Base-by-base conservation (phyloP, 2,329 filamentous ascomycete genomes). In the Fusarium pseudocircinatum region DNA sequence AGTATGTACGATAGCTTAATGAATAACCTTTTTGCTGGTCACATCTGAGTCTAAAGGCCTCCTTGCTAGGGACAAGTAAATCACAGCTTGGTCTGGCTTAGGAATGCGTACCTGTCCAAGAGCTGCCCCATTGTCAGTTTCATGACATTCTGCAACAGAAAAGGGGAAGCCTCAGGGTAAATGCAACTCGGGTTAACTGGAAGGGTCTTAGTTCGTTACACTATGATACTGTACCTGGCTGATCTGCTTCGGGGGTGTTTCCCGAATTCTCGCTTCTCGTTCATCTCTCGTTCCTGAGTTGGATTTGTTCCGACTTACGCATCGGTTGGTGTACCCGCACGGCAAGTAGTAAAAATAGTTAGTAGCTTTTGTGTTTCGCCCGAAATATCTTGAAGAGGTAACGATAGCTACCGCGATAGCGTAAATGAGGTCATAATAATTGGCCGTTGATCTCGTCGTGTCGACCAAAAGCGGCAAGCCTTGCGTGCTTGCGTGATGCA, bases 361-460 rank as follows among this genome's bases (percentile, higher is more conserved):
- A 6, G 18, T 3, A 30, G 26, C 18, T 4, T 24, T 24, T 8
- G 7, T 6, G 7, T 6, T 56, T 26, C 28, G 53, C 15, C 12
- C n/a, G 12, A 42, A 9, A 22, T 20, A 30, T 11, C 36, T 8
- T 32, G 2, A 42, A 24, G 15, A 32, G 1, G 22, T 18, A n/a
- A 30, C 3, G 6, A 8, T 24, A 20, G 6, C 6, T 24, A 43
- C 3, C 12, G 3, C 2, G 20, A 1, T n/a, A 8, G 7, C 3
- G 13, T 10, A 3, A 12, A 11, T 20, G 37, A 42, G 12, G 16
- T 15, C 52, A 20, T 22, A 10, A 13, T 2, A 7, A 18, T 7
- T 13, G 3, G 7, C 1, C 2, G 14, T 22, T 28, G 50, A 53
- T 53, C 22, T 24, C 28, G 22, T 24, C 24, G 16, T 12, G 15